Conservation (phyloP, 371 early-diverging fungal species). For the Mortierella sp. region DNA sequence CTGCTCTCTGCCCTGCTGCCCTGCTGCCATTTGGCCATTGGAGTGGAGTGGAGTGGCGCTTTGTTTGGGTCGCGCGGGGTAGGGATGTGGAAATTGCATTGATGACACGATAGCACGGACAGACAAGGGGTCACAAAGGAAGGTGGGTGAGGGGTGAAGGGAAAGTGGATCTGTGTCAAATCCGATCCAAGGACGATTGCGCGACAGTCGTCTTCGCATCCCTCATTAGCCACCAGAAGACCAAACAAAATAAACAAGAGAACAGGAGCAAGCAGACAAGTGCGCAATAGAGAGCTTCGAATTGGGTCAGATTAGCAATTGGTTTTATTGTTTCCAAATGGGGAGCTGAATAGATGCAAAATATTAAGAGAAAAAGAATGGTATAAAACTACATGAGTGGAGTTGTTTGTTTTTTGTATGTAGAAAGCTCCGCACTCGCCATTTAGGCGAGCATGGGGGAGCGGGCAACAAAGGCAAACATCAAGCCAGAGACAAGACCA, state of each 20-base stretch:
- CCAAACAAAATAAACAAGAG: neutral
- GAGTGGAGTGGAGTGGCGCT: no score
- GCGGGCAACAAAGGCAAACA: conserved; percentile 76
- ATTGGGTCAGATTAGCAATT: neutral
- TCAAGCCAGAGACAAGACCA: conserved; percentile 76
- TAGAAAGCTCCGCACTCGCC: no score
- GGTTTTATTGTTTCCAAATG: neutral
- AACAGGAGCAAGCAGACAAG: neutral
- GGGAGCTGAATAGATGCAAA: neutral
- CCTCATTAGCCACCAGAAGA: neutral
- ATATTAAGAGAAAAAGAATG: conserved; percentile 2
- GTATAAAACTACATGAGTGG: conserved; percentile 5
- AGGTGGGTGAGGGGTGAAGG: no score
- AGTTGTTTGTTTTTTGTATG: neutral
- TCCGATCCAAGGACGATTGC: no score
- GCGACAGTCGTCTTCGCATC: no score
- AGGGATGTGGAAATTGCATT: no score
- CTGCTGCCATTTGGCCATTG: no score
- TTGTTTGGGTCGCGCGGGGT: no score
- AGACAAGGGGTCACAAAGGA: no score
- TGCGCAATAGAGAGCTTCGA: neutral
- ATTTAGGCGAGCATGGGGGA: conserved; percentile 61
- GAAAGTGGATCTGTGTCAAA: no score
- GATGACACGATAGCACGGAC: no score
- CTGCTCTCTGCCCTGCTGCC: no score